Base-by-base conservation (phyloP, 2,329 filamentous ascomycete genomes). In the Phaeomoniella chlamydospora region DNA sequence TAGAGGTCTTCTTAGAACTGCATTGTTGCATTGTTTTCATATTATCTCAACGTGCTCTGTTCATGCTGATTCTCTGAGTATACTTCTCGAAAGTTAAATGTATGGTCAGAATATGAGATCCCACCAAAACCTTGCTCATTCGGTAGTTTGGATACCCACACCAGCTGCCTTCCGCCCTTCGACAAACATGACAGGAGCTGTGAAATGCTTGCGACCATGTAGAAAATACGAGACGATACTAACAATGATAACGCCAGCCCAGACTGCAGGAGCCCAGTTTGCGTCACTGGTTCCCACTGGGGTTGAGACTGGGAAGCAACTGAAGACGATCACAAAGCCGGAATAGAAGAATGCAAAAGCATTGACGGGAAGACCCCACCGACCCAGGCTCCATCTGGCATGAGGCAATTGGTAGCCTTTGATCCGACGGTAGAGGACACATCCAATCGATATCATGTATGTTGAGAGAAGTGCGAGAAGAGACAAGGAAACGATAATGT, bases 371-470 rank as follows among this genome's bases (percentile, higher is more conserved):
- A 64, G 47, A 2, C 65, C 63, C 33, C 50, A 60, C 16, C 48
- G 50, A 4, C 67, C 65, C 3, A 70, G 54, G 6, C 53, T 57
- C 55, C 64, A 70, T 11, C 58, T 57, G 2, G 56, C 58, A 0
- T 53, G 54, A 1, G 65, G 59, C 2, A 69, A 54, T 1, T 52
- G 39, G 35, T 67, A 55, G 2, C 50, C 45, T 5, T 53, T 54
- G 37, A 62, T 48, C 2, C 64, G 56, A 39, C 63, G 64, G n/a
- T 60, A 41, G 6, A 63, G 46, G 5, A 69, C 51, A 43, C 64
- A 68, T 11, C 51, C 53, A 34, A 68, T 67, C 1, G 61, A 63
- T 5, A 70, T 45, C 18, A 62, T 52, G 37, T 64, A 65, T 15
- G 61, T 57, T 3, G 52, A 56, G 30, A 64, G 45, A 9, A 64